These are phyloP conservation scores for Geranium brycei DNA, from an alignment of 345 rosid genomes.

Conservation along the genomic window DNA sequence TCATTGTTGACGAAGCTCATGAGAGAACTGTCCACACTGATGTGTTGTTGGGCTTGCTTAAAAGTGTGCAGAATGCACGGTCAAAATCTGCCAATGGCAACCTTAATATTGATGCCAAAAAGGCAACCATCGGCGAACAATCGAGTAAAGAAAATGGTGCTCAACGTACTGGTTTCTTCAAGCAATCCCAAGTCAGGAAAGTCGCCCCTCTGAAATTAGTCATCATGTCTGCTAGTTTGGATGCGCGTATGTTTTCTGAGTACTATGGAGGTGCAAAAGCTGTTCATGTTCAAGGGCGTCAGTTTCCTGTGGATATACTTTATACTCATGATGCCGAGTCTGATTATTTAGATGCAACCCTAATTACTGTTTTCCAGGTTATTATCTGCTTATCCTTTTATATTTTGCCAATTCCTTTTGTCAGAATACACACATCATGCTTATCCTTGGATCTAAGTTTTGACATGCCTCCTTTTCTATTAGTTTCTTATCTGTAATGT, in stretches of 20 bases:
- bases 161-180: constrained; percentile 20
- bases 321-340: constrained; percentile 52
- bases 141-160: constrained; percentile 22
- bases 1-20: constrained; percentile 89
- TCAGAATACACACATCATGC: no score
- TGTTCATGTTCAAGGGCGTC: constrained; percentile 75
- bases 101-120: constrained; percentile 15
- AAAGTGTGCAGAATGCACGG: constrained; percentile 53
- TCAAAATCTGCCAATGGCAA: constrained; percentile 24
- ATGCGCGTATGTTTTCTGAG: constrained; percentile 70
- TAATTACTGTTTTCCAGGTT: constrained; percentile 82
- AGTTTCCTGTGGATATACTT: constrained; percentile 64
- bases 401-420: no score
- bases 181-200: constrained; percentile 35
- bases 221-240: constrained; percentile 97
- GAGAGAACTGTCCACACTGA: constrained; percentile 93
- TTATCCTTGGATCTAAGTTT: no score
- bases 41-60: constrained; percentile 76
- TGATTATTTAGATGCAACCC: constrained; percentile 73
- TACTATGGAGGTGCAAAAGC: constrained; percentile 84
- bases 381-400: constrained; percentile 6
- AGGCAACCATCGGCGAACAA: constrained; percentile 14
- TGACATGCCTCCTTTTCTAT: no score
- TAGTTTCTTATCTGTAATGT: no score
- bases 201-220: constrained; percentile 61